Conservation (phyloP, 177 flowering plant genomes). For the Vitis hybrid region DNA sequence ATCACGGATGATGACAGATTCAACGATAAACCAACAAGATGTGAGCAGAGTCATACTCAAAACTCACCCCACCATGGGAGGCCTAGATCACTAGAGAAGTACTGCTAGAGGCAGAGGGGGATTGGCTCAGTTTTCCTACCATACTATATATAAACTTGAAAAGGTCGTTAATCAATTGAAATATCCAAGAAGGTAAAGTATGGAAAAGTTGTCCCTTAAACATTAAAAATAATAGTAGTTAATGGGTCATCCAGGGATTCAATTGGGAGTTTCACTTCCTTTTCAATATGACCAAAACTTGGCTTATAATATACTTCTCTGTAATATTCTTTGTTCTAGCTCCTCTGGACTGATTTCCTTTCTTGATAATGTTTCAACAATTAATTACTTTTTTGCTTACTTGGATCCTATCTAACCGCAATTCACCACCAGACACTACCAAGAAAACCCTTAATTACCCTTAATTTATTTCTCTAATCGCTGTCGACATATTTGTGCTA, state of each 20-base stretch:
- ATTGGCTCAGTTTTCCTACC: background rate
- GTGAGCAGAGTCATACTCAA: slow-evolving; percentile 34
- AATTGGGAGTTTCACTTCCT: slow-evolving; percentile 4
- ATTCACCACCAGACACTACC: background rate
- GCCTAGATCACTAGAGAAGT: background rate
- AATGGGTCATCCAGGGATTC: background rate
- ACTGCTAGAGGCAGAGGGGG: slow-evolving; percentile 3
- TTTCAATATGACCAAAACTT: slow-evolving; percentile 9
- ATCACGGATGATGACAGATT: slow-evolving; percentile 38
- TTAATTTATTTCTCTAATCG: no score
- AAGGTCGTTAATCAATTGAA: slow-evolving; percentile 7
- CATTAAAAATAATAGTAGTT: slow-evolving; percentile 7
- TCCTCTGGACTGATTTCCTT: background rate
- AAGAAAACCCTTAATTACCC: no score
- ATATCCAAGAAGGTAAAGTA: background rate
- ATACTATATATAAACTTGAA: background rate
- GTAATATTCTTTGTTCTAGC: no score
- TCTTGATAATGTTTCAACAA: background rate
- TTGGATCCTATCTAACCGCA: slow-evolving; percentile 1
- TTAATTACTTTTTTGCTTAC: slow-evolving; percentile 6
- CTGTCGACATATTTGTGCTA: no score
- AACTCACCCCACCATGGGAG: slow-evolving; percentile 2
- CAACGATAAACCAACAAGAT: slow-evolving; percentile 47
- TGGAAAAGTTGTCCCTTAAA: slow-evolving; percentile 7
- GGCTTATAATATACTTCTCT: slow-evolving; percentile 10